Evolutionary conservation across 2,329 filamentous ascomycete species (phyloP), one percentile per base, ranked within the genome.

Genomic region (Lachnellula cervina): DNA sequence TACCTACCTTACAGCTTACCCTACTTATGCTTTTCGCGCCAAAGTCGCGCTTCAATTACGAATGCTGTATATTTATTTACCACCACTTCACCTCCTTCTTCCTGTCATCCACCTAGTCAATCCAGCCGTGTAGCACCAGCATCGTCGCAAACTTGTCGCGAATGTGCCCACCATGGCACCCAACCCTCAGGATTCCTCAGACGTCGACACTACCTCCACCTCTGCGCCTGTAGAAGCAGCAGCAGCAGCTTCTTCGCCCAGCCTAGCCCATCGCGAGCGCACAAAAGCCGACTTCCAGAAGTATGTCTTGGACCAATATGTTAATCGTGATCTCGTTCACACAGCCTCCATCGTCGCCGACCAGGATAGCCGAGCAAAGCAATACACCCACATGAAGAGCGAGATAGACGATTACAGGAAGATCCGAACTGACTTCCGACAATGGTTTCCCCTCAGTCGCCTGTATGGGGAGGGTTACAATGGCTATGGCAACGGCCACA

Each of bases 401-500:
- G 86, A 88, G 72, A 80, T 84, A 57, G 80, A 86, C 58, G 86
- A 90, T 68, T 90, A 93, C 76, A 78, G 82, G 56, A 72, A 78
- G 49, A 69, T 90, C 46, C 76, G 80, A 58, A 75, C 71, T 60
- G 77, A 82, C 8, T 81, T 79, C 65, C 78, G 80, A 57, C 73
- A 73, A 47, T 80, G 73, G 69, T 85, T 83, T 55, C 78, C 80
- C 3, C 76, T 81, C 1, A 77, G 74, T 62, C 79, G 75, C 62
- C 77, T 84, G 59, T 90, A 78, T 74, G 88, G 78, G 72, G 83
- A 78, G 64, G 94, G 94, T 53, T 99, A 96, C 70, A 85, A 83
- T 68, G 93, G 92, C 45, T 96, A 88, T 68, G 93, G 89, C 62
- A 97, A 97, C 75, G 87, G 88, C 59, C 79, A 84, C 65, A 97